A percentile compares a stretch with the other conserved stretches of the same genome.
These are phyloP conservation scores for Alternaria burnsii DNA, from an alignment of 2,329 filamentous ascomycete species.

Conservation along the genomic window DNA sequence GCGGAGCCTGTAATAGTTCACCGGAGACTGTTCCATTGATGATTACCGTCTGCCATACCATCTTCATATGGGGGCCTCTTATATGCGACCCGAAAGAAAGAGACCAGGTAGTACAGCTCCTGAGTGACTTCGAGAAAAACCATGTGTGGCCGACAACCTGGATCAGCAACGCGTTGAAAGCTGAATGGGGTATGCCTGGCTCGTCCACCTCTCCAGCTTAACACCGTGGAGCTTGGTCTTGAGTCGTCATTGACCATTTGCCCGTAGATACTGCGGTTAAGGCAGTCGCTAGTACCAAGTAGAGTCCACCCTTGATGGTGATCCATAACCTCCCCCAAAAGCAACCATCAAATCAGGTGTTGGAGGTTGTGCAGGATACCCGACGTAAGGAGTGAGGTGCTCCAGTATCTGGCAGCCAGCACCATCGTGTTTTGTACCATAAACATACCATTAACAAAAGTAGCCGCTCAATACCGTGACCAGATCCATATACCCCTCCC, in stretches of 20 bases:
- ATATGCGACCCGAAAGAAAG: conserved; percentile 29
- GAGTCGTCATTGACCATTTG: neutral
- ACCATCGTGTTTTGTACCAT: neutral
- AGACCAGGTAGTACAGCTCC: conserved; percentile 32
- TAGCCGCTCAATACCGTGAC: neutral
- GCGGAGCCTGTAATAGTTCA: conserved; percentile 37
- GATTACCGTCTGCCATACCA: conserved; percentile 38
- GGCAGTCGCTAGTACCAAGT: neutral
- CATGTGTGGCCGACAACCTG: conserved; percentile 44
- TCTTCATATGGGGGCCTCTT: conserved; percentile 41
- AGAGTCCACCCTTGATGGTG: neutral
- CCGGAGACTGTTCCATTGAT: conserved; percentile 33
- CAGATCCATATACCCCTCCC: neutral
- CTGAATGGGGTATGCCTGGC: conserved; percentile 32
- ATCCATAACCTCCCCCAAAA: neutral
- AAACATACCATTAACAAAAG: neutral
- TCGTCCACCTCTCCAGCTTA: conserved; percentile 2
- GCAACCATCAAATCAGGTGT: neutral
- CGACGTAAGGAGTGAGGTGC: neutral
- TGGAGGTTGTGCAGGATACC: neutral
- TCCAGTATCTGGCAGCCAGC: neutral
- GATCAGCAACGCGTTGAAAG: conserved; percentile 39
- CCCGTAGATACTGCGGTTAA: neutral
- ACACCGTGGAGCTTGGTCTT: neutral
- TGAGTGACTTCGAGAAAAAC: conserved; percentile 31